phyloP scores from a whole-genome alignment of 208 protist genomes.

The Histomonas meleagridis region DNA sequence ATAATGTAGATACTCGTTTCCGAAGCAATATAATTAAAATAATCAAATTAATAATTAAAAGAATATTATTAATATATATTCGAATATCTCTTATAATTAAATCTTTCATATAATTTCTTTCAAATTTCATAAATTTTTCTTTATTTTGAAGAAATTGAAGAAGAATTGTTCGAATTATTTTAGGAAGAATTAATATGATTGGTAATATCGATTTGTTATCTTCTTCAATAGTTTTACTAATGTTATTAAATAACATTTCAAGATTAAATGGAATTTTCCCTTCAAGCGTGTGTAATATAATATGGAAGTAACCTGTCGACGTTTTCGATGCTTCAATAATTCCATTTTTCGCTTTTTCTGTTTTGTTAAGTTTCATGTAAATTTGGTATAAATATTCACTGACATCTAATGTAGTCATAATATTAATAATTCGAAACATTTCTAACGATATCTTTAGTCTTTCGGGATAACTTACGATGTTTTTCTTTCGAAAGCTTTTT shows the following conservation, averaged over 20 bases:
- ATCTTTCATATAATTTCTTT: too few relatives aligned
- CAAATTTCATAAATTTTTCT: too few relatives aligned
- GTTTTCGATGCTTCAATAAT: background rate
- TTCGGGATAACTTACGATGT: background rate
- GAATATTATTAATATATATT: too few relatives aligned
- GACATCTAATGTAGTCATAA: background rate
- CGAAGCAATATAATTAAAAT: too few relatives aligned
- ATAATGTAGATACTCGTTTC: too few relatives aligned
- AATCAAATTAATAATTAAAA: too few relatives aligned
- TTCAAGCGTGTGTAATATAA: background rate
- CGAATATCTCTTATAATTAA: too few relatives aligned
- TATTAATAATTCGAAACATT: background rate
- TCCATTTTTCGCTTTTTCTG: background rate
- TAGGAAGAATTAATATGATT: background rate
- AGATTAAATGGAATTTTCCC: background rate
- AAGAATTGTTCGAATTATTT: too few relatives aligned
- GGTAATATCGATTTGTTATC: background rate
- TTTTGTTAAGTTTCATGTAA: background rate
- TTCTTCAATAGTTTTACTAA: background rate
- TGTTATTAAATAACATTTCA: background rate
- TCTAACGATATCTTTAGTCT: background rate
- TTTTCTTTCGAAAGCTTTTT: background rate
- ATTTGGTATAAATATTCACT: background rate
- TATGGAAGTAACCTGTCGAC: background rate
- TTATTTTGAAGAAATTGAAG: too few relatives aligned